Conservation (phyloP, 2,329 filamentous ascomycete species). For the Aspergillus novoparasiticus region DNA sequence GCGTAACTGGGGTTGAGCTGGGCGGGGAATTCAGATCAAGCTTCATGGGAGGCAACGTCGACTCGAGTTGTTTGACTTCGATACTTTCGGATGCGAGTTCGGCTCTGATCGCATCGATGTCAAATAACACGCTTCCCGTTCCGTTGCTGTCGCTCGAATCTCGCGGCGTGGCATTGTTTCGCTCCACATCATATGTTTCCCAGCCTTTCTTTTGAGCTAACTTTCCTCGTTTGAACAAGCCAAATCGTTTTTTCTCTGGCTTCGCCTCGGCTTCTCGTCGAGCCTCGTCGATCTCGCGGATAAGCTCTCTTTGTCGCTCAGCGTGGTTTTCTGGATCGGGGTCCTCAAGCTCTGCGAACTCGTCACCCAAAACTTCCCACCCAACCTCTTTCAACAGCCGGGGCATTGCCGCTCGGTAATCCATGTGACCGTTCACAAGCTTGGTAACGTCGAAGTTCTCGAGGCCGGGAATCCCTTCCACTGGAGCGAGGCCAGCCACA, state of each 20-base stretch:
- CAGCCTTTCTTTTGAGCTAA: slow-evolving; percentile 78
- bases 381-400: slow-evolving; percentile 82
- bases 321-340: slow-evolving; percentile 93
- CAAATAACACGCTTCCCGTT: slow-evolving; percentile 72
- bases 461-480: slow-evolving; percentile 75
- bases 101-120: slow-evolving; percentile 89
- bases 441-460: slow-evolving; percentile 91
- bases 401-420: slow-evolving; percentile 92
- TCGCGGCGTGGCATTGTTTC: slow-evolving; percentile 32
- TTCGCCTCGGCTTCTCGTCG: slow-evolving; percentile 82
- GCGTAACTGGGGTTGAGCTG: slow-evolving; percentile 18
- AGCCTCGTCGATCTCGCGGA: slow-evolving; percentile 95
- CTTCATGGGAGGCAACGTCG: slow-evolving; percentile 88
- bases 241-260: slow-evolving; percentile 70
- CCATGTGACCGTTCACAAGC: slow-evolving; percentile 89
- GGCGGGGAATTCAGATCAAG: slow-evolving; percentile 57
- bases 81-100: slow-evolving; percentile 74
- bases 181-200: slow-evolving; percentile 84
- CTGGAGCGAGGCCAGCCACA: slow-evolving; percentile 77
- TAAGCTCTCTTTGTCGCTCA: slow-evolving; percentile 84
- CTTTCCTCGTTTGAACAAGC: slow-evolving; percentile 79
- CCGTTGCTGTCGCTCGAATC: slow-evolving; percentile 29
- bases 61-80: slow-evolving; percentile 78
- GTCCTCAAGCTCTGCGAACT: slow-evolving; percentile 96
- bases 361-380: slow-evolving; percentile 88